Percentiles rank a stretch among this genome's conserved stretches.
These are phyloP conservation scores for Candida vaughaniae DNA, from an alignment of 805 yeast species.

Conservation along the genomic window DNA sequence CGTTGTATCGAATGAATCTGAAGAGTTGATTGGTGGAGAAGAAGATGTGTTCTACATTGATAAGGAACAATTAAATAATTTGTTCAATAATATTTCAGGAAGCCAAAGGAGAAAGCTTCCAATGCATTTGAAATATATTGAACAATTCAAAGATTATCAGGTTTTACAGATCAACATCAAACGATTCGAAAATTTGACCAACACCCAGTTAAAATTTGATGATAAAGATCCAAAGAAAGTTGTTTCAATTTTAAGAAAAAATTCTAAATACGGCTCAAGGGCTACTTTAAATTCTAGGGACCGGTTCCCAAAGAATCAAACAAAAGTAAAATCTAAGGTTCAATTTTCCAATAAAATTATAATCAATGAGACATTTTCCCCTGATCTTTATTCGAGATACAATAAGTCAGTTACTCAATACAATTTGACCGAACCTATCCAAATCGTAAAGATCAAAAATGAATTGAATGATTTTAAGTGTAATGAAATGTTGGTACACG, in stretches of 20 bases:
- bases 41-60: conserved; percentile 21
- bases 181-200: conserved; percentile 28
- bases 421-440: conserved; percentile 47
- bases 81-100: conserved; percentile 23
- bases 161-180: conserved; percentile 27
- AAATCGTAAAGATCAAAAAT: conserved; percentile 55
- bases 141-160: conserved; percentile 36
- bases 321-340: conserved; percentile 21
- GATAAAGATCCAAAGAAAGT: conserved; percentile 2
- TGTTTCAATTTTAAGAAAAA: conserved; percentile 16
- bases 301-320: not conserved
- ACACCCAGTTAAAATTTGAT: conserved; percentile 5
- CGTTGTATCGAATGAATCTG: conserved; percentile 3
- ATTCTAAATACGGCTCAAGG: conserved; percentile 2
- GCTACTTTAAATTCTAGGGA: conserved; percentile 1
- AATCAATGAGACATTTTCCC: conserved; percentile 53
- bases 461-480: conserved; percentile 67
- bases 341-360: conserved; percentile 47
- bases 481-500: conserved; percentile 68
- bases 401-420: conserved; percentile 53
- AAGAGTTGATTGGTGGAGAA: conserved; percentile 8
- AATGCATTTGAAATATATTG: conserved; percentile 31
- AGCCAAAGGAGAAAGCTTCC: conserved; percentile 27
- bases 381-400: conserved; percentile 53
- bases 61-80: conserved; percentile 24